Evolutionary conservation across 2,329 filamentous ascomycete genomes (phyloP), one percentile per base, ranked within the genome.

Genomic region (Stylonectria norvegica): DNA sequence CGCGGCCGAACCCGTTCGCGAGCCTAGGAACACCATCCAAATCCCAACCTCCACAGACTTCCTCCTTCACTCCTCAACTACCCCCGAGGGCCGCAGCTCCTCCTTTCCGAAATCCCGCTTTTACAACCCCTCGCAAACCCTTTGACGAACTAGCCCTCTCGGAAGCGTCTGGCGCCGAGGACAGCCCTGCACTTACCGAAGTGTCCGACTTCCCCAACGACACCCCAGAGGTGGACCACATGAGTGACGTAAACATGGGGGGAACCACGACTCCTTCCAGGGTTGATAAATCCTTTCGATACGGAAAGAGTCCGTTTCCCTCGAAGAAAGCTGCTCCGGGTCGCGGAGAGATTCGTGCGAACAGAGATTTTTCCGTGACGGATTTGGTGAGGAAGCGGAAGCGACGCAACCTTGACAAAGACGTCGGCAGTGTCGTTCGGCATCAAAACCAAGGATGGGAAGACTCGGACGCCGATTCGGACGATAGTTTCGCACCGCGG

Each of bases 21-120:
- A 59, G 48, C 49, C 49, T 60, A 31, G 57, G 57, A 45, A 65
- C 71, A 2, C 66, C 71, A 7, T 62, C 63, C 2, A 74, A 70
- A 53, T 57, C 66, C 29, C 65, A 62, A 37, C 59, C 66, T 15
- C 69, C 70, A 2, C 64, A 68, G 39, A 62, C 69, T n/a, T 68
- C 70, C 10, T 60, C 69, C 30, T 75, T 78, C 55, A 68, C 67
- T 19, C 68, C 72, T 5, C 62, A 67, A 31, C 46, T 72, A 4
- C 58, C 65, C 5, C 63, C 64, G 38, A 64, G 65, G 27, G 63
- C 67, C 32, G 64, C 67, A 0, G 75, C 72, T 0, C 67, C 76
- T 11, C 67, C 72, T 1, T 83, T 83, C 47, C 75, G 79, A 16
- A 83, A 83, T 49, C 76, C 79, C 1, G 74, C 79, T 3, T 84